Percentiles rank a stretch among this genome's conserved stretches.
Conservation (phyloP, 495 filamentous ascomycete species). For the Penicillium ochrochloron region DNA sequence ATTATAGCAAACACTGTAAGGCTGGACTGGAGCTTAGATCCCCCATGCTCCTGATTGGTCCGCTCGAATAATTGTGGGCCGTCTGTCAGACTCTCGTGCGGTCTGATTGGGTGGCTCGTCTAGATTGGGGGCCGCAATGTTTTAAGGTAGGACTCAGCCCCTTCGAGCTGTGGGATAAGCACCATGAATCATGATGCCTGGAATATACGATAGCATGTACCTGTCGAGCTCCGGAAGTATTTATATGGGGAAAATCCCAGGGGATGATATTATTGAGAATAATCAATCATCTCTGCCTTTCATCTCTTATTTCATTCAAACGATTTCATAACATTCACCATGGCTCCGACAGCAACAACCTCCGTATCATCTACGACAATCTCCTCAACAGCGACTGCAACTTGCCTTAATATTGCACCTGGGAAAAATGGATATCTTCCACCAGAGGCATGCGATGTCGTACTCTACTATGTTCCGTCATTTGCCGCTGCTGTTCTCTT, state of each 20-base stretch:
- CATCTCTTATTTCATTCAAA: not conserved
- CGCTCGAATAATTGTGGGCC: not conserved
- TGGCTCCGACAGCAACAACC: constrained; percentile 1
- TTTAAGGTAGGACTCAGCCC: not conserved
- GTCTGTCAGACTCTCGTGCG: not conserved
- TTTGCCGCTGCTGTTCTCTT: constrained; percentile 44
- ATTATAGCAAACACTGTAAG: not conserved
- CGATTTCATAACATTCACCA: not conserved
- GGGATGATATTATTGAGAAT: not conserved
- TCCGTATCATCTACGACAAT: constrained; percentile 10
- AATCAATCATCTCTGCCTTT: not conserved
- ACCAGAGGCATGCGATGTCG: constrained; percentile 35
- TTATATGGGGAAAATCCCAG: not conserved
- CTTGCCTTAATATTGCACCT: constrained; percentile 30
- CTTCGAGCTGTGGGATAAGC: not conserved
- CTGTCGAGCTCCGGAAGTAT: not conserved
- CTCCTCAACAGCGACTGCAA: constrained; percentile 17
- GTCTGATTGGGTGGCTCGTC: not conserved
- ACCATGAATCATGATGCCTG: not conserved
- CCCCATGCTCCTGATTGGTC: not conserved
- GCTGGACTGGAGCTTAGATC: not conserved
- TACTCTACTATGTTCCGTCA: constrained; percentile 36
- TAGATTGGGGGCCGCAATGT: not conserved
- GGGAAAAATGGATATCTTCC: constrained; percentile 41
- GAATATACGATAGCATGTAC: not conserved